Percentiles rank a stretch among this genome's conserved stretches.
Conservation (phyloP, 495 filamentous ascomycete species). For the Penicillium daleae region DNA sequence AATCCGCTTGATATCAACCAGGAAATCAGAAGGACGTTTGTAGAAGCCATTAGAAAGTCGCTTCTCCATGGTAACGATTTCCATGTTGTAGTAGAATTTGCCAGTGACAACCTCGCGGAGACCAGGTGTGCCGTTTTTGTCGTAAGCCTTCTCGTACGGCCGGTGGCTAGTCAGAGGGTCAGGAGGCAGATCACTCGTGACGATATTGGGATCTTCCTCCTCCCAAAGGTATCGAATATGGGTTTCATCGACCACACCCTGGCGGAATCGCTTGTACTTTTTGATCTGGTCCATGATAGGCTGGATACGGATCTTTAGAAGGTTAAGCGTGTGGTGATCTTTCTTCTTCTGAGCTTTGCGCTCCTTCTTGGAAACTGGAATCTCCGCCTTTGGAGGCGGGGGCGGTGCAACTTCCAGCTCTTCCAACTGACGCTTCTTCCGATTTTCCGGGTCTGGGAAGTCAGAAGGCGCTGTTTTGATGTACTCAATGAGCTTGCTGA, state of each 20-base stretch:
- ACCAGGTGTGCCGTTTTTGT: conserved; percentile 74
- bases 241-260: conserved; percentile 71
- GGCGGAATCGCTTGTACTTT: conserved; percentile 81
- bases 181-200: conserved; percentile 73
- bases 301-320: conserved; percentile 84
- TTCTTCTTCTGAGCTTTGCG: conserved; percentile 76
- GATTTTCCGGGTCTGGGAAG: conserved; percentile 82
- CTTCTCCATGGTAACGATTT: conserved; percentile 91
- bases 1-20: conserved; percentile 80
- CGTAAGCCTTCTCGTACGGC: conserved; percentile 74
- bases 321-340: conserved; percentile 79
- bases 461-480: conserved; percentile 76
- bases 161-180: conserved; percentile 59
- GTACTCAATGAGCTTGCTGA: conserved; percentile 69
- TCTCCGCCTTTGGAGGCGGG: conserved; percentile 61
- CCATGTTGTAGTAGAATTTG: conserved; percentile 93
- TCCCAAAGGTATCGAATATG: conserved; percentile 79
- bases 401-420: conserved; percentile 74
- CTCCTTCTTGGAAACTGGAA: conserved; percentile 69
- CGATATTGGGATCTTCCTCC: conserved; percentile 78
- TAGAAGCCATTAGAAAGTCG: conserved; percentile 95
- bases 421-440: conserved; percentile 83
- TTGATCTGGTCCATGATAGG: conserved; percentile 95
- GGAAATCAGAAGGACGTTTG: conserved; percentile 82
- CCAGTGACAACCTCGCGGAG: conserved; percentile 68